Conservation (phyloP, 768 basidiomycete genomes). For the Mycena pura region DNA sequence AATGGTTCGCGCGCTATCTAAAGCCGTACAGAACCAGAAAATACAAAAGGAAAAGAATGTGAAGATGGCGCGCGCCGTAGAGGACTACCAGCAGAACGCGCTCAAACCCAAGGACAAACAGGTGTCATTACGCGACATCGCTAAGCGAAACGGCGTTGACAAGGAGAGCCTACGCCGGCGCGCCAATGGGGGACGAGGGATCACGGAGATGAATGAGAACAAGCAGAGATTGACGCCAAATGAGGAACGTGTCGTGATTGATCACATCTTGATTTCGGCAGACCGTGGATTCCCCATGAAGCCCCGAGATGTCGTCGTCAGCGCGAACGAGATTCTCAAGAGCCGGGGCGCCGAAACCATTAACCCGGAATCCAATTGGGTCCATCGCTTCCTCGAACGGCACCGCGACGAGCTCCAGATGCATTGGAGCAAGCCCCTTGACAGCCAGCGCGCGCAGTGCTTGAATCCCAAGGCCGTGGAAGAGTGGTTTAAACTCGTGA, state of each 20-base stretch:
- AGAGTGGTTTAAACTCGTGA: slow-evolving; percentile 42
- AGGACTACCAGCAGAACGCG: slow-evolving; percentile 1
- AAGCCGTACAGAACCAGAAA: not conserved
- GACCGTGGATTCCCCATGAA: slow-evolving; percentile 36
- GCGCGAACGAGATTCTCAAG: slow-evolving; percentile 37
- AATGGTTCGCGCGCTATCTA: slow-evolving; percentile 1
- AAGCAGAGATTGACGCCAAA: slow-evolving; percentile 34
- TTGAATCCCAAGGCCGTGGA: slow-evolving; percentile 38
- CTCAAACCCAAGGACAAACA: not conserved
- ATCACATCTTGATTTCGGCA: slow-evolving; percentile 35
- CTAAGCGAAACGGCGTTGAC: not conserved
- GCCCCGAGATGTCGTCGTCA: slow-evolving; percentile 21
- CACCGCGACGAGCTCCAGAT: slow-evolving; percentile 38
- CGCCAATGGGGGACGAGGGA: slow-evolving; percentile 27
- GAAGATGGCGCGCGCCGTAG: not conserved
- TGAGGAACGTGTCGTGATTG: slow-evolving; percentile 38
- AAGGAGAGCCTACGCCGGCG: slow-evolving; percentile 18
- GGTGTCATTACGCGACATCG: not conserved
- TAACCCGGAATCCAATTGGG: slow-evolving; percentile 34
- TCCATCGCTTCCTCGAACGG: slow-evolving; percentile 32
- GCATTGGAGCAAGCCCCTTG: slow-evolving; percentile 41
- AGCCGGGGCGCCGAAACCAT: slow-evolving; percentile 26
- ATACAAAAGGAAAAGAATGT: not conserved
- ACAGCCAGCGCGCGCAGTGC: slow-evolving; percentile 34
- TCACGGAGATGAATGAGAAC: slow-evolving; percentile 29